Conservation (phyloP, 352 stramenopile genomes). For the Phytophthora europaea region DNA sequence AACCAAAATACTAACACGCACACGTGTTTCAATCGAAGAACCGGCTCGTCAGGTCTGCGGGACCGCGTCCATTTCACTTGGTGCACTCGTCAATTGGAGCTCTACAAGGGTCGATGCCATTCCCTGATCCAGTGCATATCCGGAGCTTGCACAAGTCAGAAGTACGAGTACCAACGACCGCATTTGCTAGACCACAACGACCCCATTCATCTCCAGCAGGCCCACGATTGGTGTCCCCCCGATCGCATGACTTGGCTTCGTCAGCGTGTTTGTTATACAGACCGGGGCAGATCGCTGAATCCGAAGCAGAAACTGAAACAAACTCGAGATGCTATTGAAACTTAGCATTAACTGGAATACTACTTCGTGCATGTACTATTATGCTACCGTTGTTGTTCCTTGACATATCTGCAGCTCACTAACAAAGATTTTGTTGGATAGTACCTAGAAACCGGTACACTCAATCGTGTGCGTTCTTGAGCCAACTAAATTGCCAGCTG, state of each 20-base stretch:
- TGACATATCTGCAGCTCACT: neutral
- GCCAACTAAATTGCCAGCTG: conserved; percentile 29
- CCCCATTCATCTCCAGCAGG: conserved; percentile 65
- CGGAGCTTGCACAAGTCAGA: conserved; percentile 5
- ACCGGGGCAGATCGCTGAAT: conserved; percentile 2
- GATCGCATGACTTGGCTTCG: conserved; percentile 37
- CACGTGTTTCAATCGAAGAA: conserved; percentile 32
- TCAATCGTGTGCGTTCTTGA: conserved; percentile 1
- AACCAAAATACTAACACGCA: neutral
- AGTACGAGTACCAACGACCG: neutral
- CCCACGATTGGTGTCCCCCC: conserved; percentile 36
- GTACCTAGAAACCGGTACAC: neutral
- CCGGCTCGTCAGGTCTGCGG: conserved; percentile 57
- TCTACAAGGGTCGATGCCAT: conserved; percentile 28
- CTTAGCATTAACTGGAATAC: neutral
- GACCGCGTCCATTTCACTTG: conserved; percentile 45
- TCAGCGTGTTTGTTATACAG: conserved; percentile 19
- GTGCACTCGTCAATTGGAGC: conserved; percentile 44
- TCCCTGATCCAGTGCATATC: conserved; percentile 16
- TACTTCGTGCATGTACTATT: no score
- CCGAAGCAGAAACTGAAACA: neutral
- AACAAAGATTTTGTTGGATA: neutral
- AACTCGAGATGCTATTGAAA: neutral
- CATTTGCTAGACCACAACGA: conserved; percentile 19
- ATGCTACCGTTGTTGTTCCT: no score